Evolutionary conservation across 1,284 basidiomycete genomes (phyloP).

Genomic region (Malassezia sympodialis): DNA sequence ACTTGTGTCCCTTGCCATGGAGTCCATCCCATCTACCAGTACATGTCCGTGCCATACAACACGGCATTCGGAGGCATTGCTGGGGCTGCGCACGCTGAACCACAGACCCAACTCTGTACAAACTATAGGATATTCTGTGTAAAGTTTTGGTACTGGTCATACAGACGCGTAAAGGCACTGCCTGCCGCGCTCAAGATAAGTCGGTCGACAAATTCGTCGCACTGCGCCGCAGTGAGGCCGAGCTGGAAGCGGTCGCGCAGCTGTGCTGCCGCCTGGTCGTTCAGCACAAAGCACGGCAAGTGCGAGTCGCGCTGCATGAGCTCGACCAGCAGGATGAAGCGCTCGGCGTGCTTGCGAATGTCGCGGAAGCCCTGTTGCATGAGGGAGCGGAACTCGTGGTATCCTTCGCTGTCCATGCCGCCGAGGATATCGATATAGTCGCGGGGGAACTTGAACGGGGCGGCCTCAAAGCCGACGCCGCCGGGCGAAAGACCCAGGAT

Average conservation of each 20-base stretch:
- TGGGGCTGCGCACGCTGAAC: neutral
- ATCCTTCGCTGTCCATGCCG: slow-evolving; percentile 67
- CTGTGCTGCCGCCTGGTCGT: slow-evolving; percentile 73
- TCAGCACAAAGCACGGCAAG: slow-evolving; percentile 82
- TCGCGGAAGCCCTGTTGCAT: slow-evolving; percentile 90
- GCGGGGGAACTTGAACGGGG: slow-evolving; percentile 89
- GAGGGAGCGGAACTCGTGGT: slow-evolving; percentile 70
- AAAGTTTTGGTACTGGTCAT: slow-evolving; percentile 44
- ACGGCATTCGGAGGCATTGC: too few relatives aligned
- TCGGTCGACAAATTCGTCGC: slow-evolving; percentile 65
- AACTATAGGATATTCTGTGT: slow-evolving; percentile 33
- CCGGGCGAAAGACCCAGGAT: slow-evolving; percentile 77
- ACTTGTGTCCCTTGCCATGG: slow-evolving; percentile 60
- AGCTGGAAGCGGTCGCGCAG: slow-evolving; percentile 90
- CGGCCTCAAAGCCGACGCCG: slow-evolving; percentile 95
- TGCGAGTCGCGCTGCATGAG: slow-evolving; percentile 82
- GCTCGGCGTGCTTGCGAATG: slow-evolving; percentile 88
- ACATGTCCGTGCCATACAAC: too few relatives aligned
- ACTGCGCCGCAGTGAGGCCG: slow-evolving; percentile 70
- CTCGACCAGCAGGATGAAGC: slow-evolving; percentile 89
- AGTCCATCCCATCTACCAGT: slow-evolving; percentile 62
- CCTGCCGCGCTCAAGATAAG: slow-evolving; percentile 37
- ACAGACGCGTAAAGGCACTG: slow-evolving; percentile 44
- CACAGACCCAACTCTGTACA: neutral
- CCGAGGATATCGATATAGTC: slow-evolving; percentile 97